These are phyloP conservation scores for Cladosporium cucumerinum DNA, from an alignment of 2,329 filamentous ascomycete species.

Conservation along the genomic window DNA sequence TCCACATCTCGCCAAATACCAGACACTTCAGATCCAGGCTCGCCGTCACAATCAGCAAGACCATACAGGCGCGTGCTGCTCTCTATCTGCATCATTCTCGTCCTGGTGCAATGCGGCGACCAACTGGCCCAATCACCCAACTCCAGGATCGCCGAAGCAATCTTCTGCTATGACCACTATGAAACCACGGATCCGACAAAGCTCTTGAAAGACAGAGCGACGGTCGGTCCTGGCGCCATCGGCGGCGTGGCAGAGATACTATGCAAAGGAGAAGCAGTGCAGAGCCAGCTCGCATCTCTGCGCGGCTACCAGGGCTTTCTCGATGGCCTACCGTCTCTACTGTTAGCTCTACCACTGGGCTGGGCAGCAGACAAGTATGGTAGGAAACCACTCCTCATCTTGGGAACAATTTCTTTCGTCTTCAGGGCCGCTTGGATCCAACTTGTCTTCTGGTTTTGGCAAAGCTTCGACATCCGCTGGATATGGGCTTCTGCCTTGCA, in stretches of 20 bases:
- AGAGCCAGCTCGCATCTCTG: slow-evolving; percentile 52
- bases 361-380: slow-evolving; percentile 37
- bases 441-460: slow-evolving; percentile 37
- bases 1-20: background rate
- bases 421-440: slow-evolving; percentile 29
- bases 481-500: slow-evolving; percentile 33
- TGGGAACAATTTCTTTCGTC: slow-evolving; percentile 28
- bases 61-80: slow-evolving; percentile 5
- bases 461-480: slow-evolving; percentile 31
- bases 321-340: slow-evolving; percentile 43
- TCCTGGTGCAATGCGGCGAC: slow-evolving; percentile 30
- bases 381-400: slow-evolving; percentile 32
- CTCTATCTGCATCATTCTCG: background rate
- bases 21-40: background rate
- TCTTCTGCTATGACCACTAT: slow-evolving; percentile 52
- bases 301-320: slow-evolving; percentile 47
- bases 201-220: slow-evolving; percentile 25
- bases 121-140: slow-evolving; percentile 40
- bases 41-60: background rate
- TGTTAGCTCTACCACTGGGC: slow-evolving; percentile 36
- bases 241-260: slow-evolving; percentile 39
- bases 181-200: slow-evolving; percentile 39
- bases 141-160: slow-evolving; percentile 52
- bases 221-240: slow-evolving; percentile 31
- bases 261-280: slow-evolving; percentile 52